Conservation (phyloP, 2,329 filamentous ascomycete species). For the Parascedosporium putredinis region DNA sequence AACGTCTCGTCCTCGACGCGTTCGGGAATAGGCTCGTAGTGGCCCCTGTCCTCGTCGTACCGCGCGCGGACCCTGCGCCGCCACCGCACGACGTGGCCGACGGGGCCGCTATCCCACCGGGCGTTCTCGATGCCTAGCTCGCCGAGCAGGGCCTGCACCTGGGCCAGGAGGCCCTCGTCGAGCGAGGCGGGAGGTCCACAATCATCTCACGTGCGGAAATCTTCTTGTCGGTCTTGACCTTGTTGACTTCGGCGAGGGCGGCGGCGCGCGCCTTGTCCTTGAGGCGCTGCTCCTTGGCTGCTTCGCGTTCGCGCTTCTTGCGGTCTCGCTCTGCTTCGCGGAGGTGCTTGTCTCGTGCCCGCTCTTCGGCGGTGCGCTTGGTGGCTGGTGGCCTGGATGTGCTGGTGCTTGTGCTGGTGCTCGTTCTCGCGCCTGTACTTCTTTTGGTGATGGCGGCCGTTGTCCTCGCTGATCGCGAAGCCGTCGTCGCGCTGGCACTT, state of each 20-base stretch:
- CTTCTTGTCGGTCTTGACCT: slow-evolving; percentile 62
- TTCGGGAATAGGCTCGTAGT: slow-evolving; percentile 53
- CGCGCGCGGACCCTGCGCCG: slow-evolving; percentile 53
- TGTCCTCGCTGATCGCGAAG: not conserved
- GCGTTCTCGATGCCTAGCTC: slow-evolving; percentile 37
- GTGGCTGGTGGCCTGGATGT: too few species aligned
- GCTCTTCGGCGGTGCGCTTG: slow-evolving; percentile 26
- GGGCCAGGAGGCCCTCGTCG: slow-evolving; percentile 31
- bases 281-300: slow-evolving; percentile 50
- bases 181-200: slow-evolving; percentile 50
- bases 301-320: slow-evolving; percentile 46
- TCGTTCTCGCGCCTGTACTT: slow-evolving; percentile 7
- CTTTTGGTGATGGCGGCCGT: not conserved
- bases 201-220: slow-evolving; percentile 68
- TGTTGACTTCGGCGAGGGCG: slow-evolving; percentile 64
- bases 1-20: slow-evolving; percentile 48
- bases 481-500: not conserved
- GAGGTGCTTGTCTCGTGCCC: slow-evolving; percentile 27
- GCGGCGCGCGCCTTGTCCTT: slow-evolving; percentile 53
- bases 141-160: slow-evolving; percentile 38
- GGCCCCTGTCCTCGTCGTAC: slow-evolving; percentile 49
- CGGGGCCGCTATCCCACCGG: slow-evolving; percentile 32
- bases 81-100: slow-evolving; percentile 53
- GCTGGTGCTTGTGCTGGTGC: too few species aligned
- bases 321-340: slow-evolving; percentile 46